Evolutionary conservation across 164 flowering plant genomes (phyloP), one percentile per base, ranked within the genome.

Genomic region (Magnolia officinalis): DNA sequence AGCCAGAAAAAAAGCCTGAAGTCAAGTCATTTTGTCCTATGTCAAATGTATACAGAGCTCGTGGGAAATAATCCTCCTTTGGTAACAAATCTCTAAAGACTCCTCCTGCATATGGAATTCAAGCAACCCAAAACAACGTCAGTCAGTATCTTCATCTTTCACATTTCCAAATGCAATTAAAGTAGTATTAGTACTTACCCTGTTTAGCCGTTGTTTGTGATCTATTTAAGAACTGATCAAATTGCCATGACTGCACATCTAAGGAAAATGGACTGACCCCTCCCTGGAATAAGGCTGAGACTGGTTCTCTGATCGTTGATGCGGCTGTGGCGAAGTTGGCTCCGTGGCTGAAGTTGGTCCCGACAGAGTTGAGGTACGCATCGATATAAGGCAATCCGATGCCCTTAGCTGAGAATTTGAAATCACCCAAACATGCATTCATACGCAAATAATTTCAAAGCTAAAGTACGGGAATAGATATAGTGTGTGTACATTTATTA

Each of bases 231-330:
- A 88, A 88, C 74, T 81, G 87, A 50, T 72, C 45, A 84, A 78
- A 87, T 67, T 88, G 81, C 50, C 83, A 78, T 7, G 2, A 77
- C 52, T 90, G 94, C 0, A 90, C 88, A 72, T 87, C 80, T 20
- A 88, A 75, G 18, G 94, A 87, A 59, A 90, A 37, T n/a, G 92
- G 92, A 69, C 92, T 90, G 78, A 73, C 84, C n/a, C 94, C 94
- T 70, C 81, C 70, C 58, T 88, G 87, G 9, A 75, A 71, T 0
- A 82, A 79, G 5, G 88, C 85, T 2, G 84, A 78, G 83, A 88
- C 86, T 31, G 82, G 94, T 4, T 83, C 88, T 70, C 89, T 78
- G 6, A 90, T 80, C 16, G 89, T 85, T 1, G 88, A 85, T 49
- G 75, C 85, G 0, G 85, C 81, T 0, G 85, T 83, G 3, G 83